phyloP scores from a whole-genome alignment of 1,284 basidiomycete species.

The Melampsora larici-populina region DNA sequence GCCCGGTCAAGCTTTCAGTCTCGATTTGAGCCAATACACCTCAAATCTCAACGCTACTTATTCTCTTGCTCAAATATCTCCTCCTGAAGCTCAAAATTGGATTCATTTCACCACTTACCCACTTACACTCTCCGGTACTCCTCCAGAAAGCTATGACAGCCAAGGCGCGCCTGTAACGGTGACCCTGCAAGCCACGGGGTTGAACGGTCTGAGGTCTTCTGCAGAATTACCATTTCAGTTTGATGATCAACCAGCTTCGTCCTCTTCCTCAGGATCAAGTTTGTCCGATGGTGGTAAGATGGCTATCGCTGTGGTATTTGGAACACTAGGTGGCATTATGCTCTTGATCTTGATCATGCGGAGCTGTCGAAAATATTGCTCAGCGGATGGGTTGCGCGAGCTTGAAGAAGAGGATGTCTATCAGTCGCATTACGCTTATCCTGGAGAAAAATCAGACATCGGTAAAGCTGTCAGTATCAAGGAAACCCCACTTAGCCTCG shows the following conservation, averaged over 20 bases:
- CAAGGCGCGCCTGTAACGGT: slow-evolving; percentile 2
- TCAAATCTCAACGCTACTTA: slow-evolving; percentile 42
- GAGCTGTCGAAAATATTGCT: slow-evolving; percentile 30
- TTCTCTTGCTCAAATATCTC: slow-evolving; percentile 22
- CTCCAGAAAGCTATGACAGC: background rate
- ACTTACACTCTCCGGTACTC: slow-evolving; percentile 15
- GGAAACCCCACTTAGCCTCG: slow-evolving; percentile 21
- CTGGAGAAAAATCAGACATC: slow-evolving; percentile 4
- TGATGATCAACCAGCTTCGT: background rate
- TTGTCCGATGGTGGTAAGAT: slow-evolving; percentile 18
- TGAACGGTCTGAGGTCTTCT: slow-evolving; percentile 28
- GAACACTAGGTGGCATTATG: slow-evolving; percentile 16
- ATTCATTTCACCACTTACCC: slow-evolving; percentile 24
- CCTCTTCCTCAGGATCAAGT: background rate
- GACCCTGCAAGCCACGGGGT: slow-evolving; percentile 17
- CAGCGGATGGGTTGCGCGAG: slow-evolving; percentile 29
- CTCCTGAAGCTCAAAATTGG: slow-evolving; percentile 11
- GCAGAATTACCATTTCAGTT: slow-evolving; percentile 29
- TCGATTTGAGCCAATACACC: slow-evolving; percentile 35
- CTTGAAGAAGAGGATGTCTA: slow-evolving; percentile 26
- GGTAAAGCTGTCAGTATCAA: background rate
- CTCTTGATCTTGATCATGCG: slow-evolving; percentile 38
- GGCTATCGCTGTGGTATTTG: slow-evolving; percentile 28
- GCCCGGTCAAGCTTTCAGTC: slow-evolving; percentile 22
- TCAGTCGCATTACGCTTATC: slow-evolving; percentile 26